Conservation (phyloP, 371 early-diverging fungal species). For the Mucor lusitanicus region DNA sequence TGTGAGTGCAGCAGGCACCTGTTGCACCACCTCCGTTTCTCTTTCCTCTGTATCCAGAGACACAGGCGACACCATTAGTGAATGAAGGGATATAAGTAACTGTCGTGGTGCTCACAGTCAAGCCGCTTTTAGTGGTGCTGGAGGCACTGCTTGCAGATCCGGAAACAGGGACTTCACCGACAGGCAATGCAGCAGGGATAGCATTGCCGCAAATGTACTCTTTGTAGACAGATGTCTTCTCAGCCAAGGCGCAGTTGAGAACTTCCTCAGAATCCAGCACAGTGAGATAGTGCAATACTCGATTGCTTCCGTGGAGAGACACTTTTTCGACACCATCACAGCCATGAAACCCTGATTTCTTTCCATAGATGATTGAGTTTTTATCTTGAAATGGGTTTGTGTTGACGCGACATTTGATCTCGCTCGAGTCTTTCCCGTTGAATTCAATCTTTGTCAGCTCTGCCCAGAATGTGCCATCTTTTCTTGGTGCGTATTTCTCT, state of each 20-base stretch:
- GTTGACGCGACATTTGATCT: neutral
- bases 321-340: neutral
- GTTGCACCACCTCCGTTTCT: constrained; percentile 5
- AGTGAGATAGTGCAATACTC: neutral
- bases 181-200: neutral
- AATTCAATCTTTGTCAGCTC: neutral
- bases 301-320: neutral
- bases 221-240: neutral
- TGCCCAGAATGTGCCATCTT: neutral
- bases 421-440: neutral
- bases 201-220: constrained; percentile 2
- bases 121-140: neutral
- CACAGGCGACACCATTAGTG: neutral
- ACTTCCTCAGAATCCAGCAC: neutral
- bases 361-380: neutral
- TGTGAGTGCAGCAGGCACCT: constrained; percentile 12
- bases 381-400: neutral
- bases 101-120: neutral
- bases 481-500: neutral
- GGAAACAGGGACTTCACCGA: neutral
- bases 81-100: neutral
- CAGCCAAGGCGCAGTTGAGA: neutral
- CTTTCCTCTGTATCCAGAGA: constrained; percentile 3
- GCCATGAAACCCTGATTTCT: neutral
- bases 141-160: neutral